Evolutionary conservation across 2,329 filamentous ascomycete genomes (phyloP), one percentile per base, ranked within the genome.

Genomic region (Bretziella fagacearum): DNA sequence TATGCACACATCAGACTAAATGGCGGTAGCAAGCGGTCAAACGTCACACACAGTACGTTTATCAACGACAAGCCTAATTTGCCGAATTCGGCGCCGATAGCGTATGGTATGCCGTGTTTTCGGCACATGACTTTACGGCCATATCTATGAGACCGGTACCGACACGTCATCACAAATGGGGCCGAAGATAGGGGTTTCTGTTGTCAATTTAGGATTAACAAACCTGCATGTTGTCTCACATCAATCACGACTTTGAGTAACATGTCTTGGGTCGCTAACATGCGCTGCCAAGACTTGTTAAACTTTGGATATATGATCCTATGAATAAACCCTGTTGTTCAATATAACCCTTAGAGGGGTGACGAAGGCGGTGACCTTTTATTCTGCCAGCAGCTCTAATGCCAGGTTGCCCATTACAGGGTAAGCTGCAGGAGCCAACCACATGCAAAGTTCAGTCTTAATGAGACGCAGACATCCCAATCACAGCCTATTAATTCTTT

Each of bases 1-100:
- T 13, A 32, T 20, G 27, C 6, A 30, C n/a, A 30, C n/a, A 20
- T 2, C 17, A 10, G 18, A 39, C n/a, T 39, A n/a, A 30, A 39
- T 11, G 22, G 25, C 36, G n/a, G n/a, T n/a, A n/a, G n/a, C n/a
- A n/a, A n/a, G n/a, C n/a, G n/a, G n/a, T n/a, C n/a, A n/a, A n/a
- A n/a, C n/a, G n/a, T n/a, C n/a, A n/a, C n/a, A n/a, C n/a, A n/a
- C n/a, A n/a, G n/a, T n/a, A n/a, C n/a, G n/a, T n/a, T 32, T 27
- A 37, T 41, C 17, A 20, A 11, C 27, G 26, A 22, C 35, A 26
- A 22, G 30, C 30, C 33, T n/a, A 40, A 13, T 43, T 41, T 52
- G 46, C 47, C 40, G 46, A 49, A 35, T 32, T 47, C 44, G 48
- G 42, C 42, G 27, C 47, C 47, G 47, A 41, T n/a, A 22, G 8